These are phyloP conservation scores for Xylariaceae sp. DNA, from an alignment of 2,329 filamentous ascomycete genomes.

Conservation along the genomic window DNA sequence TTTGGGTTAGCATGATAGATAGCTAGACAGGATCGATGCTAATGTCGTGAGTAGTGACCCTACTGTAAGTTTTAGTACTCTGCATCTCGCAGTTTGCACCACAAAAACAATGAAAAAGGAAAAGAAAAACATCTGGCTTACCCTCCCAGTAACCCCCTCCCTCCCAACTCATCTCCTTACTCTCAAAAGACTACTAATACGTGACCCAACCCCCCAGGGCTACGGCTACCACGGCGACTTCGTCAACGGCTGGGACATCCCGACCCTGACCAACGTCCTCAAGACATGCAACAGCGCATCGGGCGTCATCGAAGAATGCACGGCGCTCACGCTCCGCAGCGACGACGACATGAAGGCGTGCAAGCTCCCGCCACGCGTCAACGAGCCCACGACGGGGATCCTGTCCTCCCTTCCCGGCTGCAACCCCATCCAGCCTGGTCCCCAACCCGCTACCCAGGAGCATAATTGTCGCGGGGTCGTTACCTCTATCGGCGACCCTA, in stretches of 20 bases:
- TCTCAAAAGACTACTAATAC: not conserved
- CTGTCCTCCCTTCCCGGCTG: constrained; percentile 48
- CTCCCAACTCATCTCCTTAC: not conserved
- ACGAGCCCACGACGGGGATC: constrained; percentile 40
- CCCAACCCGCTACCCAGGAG: constrained; percentile 16
- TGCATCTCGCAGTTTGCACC: not conserved
- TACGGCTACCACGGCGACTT: constrained; percentile 55
- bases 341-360: constrained; percentile 40
- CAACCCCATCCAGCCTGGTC: constrained; percentile 39
- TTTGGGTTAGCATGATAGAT: not conserved
- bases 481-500: constrained; percentile 32
- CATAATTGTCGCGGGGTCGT: constrained; percentile 32
- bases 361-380: constrained; percentile 36
- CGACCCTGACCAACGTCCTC: constrained; percentile 44
- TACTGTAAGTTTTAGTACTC: not conserved
- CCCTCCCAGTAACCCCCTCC: too few relatives aligned
- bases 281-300: constrained; percentile 40
- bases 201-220: constrained; percentile 32
- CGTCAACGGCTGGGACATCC: constrained; percentile 53
- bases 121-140: too few relatives aligned
- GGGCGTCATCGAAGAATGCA: constrained; percentile 40
- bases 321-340: constrained; percentile 36
- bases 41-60: too few relatives aligned
- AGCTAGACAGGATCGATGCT: too few relatives aligned
- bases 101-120: not conserved